Percentiles rank a stretch among this genome's conserved stretches.
Evolutionary conservation across 306 rosid genomes (phyloP).

Genomic region (Ochetophila trinervis): DNA sequence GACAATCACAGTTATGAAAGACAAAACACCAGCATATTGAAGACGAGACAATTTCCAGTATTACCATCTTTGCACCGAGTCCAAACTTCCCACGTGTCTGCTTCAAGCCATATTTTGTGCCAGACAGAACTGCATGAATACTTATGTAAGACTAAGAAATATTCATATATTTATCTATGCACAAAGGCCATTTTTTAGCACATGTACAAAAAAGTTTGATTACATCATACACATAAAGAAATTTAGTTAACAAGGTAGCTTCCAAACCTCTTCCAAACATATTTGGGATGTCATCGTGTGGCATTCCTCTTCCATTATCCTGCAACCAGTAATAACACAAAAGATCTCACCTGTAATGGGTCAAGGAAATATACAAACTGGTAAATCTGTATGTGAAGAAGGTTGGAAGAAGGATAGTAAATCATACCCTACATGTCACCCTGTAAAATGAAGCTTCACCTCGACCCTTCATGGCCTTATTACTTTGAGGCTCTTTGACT

Average conservation of each 20-base stretch:
- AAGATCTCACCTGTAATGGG: not conserved
- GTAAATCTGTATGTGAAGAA: slow-evolving; percentile 16
- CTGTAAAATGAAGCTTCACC: slow-evolving; percentile 93
- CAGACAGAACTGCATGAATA: slow-evolving; percentile 72
- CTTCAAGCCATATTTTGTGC: slow-evolving; percentile 95
- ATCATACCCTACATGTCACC: slow-evolving; percentile 84
- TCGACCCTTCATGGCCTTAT: slow-evolving; percentile 71
- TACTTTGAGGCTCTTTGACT: slow-evolving; percentile 56
- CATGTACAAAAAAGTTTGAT: slow-evolving; percentile 5
- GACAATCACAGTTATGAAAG: slow-evolving; percentile 2
- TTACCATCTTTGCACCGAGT: slow-evolving; percentile 98
- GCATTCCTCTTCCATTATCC: slow-evolving; percentile 99
- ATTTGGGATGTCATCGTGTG: slow-evolving; percentile 95
- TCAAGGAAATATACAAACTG: slow-evolving; percentile 3
- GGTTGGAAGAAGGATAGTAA: slow-evolving; percentile 16
- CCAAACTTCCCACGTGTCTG: slow-evolving; percentile 98
- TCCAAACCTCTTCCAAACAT: slow-evolving; percentile 95
- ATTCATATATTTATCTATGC: slow-evolving; percentile 1
- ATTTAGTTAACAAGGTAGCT: slow-evolving; percentile 27
- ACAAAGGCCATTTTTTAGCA: slow-evolving; percentile 4
- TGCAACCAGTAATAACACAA: slow-evolving; percentile 28
- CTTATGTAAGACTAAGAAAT: slow-evolving; percentile 10
- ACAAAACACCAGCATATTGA: slow-evolving; percentile 20
- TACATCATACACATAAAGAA: slow-evolving; percentile 6
- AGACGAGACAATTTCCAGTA: slow-evolving; percentile 14